Evolutionary conservation across 495 filamentous ascomycete species (phyloP).

Genomic region (Cenococcum geophilum): DNA sequence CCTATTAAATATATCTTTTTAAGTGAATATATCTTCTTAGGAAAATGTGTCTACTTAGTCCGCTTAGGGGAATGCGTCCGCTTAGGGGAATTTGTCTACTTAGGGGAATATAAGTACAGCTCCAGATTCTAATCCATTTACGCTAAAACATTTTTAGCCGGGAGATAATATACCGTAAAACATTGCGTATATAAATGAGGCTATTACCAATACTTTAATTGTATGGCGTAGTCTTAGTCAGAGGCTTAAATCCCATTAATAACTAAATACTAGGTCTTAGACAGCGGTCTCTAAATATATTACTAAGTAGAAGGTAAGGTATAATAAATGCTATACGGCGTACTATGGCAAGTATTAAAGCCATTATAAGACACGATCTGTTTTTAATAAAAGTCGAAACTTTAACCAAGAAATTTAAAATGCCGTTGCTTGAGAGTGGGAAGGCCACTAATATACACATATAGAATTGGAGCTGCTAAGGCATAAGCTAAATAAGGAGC

Average conservation of each 20-base stretch:
- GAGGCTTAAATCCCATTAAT: not conserved
- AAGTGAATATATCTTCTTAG: not conserved
- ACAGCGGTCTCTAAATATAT: not conserved
- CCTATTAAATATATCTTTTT: too few species aligned
- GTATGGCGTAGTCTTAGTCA: not conserved
- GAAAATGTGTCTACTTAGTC: too few species aligned
- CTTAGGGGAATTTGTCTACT: not conserved
- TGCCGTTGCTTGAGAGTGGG: not conserved
- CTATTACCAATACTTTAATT: not conserved
- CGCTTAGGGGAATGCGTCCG: too few species aligned
- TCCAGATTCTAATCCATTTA: not conserved
- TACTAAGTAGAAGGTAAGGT: not conserved
- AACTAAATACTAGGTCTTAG: not conserved
- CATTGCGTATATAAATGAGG: not conserved
- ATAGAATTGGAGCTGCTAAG: not conserved
- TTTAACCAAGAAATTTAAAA: not conserved
- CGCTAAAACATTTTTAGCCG: not conserved
- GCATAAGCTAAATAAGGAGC: not conserved
- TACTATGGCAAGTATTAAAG: not conserved
- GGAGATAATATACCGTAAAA: not conserved
- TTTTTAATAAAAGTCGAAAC: not conserved
- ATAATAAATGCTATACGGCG: not conserved
- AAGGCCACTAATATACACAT: not conserved
- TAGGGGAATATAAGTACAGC: slow-evolving; percentile 1
- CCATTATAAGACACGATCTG: not conserved